These are phyloP conservation scores for Pezicula radicicola DNA, from an alignment of 2,329 filamentous ascomycete species.

Conservation along the genomic window DNA sequence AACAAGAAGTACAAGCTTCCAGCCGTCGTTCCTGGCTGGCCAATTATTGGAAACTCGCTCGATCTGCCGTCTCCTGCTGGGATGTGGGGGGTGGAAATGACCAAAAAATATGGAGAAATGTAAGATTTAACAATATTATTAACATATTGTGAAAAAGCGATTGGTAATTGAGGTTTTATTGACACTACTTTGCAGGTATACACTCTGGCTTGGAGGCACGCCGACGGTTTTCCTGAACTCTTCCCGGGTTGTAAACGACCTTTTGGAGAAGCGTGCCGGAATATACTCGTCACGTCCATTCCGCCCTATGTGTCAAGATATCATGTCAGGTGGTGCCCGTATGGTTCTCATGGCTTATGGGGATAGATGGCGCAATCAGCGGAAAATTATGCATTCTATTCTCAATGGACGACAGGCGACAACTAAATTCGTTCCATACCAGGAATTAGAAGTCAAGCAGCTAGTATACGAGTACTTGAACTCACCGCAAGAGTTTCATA, in stretches of 20 bases:
- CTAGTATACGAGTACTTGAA: slow-evolving; percentile 23
- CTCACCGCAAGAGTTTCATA: slow-evolving; percentile 19
- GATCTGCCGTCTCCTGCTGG: slow-evolving; percentile 15
- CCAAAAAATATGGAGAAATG: slow-evolving; percentile 21
- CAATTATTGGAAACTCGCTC: slow-evolving; percentile 19
- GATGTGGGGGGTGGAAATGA: slow-evolving; percentile 10
- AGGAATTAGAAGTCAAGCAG: slow-evolving; percentile 25
- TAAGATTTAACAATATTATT: too few relatives aligned
- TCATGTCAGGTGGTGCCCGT: slow-evolving; percentile 23
- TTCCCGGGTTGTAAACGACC: slow-evolving; percentile 33
- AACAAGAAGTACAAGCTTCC: slow-evolving; percentile 8
- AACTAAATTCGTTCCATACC: slow-evolving; percentile 16
- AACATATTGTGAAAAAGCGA: too few relatives aligned
- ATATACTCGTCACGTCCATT: slow-evolving; percentile 18
- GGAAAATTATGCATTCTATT: slow-evolving; percentile 28
- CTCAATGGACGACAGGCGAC: slow-evolving; percentile 17
- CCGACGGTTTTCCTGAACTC: slow-evolving; percentile 41
- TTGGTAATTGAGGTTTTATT: background rate
- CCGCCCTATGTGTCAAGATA: slow-evolving; percentile 18
- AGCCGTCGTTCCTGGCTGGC: slow-evolving; percentile 13
- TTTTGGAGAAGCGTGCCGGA: slow-evolving; percentile 16
- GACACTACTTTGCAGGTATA: slow-evolving; percentile 13
- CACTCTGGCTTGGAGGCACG: slow-evolving; percentile 23
- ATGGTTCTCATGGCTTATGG: slow-evolving; percentile 28
- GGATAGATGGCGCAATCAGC: slow-evolving; percentile 21